Evolutionary conservation across 306 rosid species (phyloP).

Genomic region (Mimosa bimucronata): DNA sequence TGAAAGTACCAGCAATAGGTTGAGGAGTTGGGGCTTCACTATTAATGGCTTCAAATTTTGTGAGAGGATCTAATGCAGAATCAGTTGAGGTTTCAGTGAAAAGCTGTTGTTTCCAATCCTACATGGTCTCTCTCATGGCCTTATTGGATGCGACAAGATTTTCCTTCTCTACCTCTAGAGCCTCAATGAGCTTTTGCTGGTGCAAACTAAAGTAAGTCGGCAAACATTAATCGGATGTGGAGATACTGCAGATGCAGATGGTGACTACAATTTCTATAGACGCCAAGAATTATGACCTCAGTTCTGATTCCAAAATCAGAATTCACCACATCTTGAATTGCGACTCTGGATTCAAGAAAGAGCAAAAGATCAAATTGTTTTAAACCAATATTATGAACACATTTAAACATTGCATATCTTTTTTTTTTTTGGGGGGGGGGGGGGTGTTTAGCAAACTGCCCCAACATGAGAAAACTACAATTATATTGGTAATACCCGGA

Average conservation of each 20-base stretch:
- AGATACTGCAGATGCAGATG: background rate
- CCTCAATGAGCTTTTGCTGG: no score
- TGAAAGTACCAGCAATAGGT: constrained; percentile 44
- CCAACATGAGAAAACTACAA: background rate
- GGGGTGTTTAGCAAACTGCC: background rate
- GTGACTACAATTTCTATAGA: background rate
- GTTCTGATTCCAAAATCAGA: background rate
- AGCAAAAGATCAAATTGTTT: background rate
- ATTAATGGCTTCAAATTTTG: constrained; percentile 67
- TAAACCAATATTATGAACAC: background rate
- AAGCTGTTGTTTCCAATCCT: constrained; percentile 89
- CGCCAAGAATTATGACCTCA: background rate
- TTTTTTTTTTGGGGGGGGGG: no score
- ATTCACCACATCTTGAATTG: background rate
- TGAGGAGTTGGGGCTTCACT: constrained; percentile 61
- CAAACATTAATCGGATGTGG: background rate
- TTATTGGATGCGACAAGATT: constrained; percentile 66
- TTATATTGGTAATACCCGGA: background rate
- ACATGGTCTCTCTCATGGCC: constrained; percentile 60
- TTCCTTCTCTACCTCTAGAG: constrained; percentile 63
- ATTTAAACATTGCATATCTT: background rate
- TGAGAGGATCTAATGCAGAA: constrained; percentile 56
- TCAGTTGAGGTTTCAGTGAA: constrained; percentile 58
- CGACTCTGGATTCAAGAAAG: background rate
- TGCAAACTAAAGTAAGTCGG: no score